Base-by-base conservation (phyloP, 2,329 filamentous ascomycete genomes). In the Aspergillus carbonarius region DNA sequence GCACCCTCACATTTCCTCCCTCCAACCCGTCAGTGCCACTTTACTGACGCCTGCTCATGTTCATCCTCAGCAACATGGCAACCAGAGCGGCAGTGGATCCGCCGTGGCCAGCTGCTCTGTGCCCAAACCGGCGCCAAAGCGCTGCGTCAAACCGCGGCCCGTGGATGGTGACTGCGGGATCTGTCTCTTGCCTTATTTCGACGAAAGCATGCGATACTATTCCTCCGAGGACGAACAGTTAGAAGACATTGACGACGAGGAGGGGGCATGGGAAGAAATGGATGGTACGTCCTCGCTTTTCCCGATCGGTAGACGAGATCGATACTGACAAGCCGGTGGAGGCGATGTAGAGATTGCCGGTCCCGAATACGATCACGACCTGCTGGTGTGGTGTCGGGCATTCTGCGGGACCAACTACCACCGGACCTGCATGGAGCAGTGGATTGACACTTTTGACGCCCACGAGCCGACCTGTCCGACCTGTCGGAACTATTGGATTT, bases 341-440 rank as follows among this genome's bases (percentile, higher is more conserved):
- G 23, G 17, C 27, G 42, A 27, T 20, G 20, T 17, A 13, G 42
- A 47, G 4, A 7, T 48, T 5, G 25, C 44, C 44, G 23, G 23
- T 0, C 44, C 23, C 5, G 44, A 47, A 30, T 53, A 57, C 30
- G 54, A 59, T 27, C 17, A 37, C 18, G 12, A 23, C 8, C 18
- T 30, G 18, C 23, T 61, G 18, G 50, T 55, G 8, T 65, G 64
- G 64, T 66, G 64, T 51, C 42, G 23, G 7, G 48, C 32, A 5
- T 40, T 40, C n/a, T 66, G 64, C 51, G 63, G 63, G n/a, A 57
- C 42, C 18, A 64, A 64, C 44, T 65, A 55, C 42, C 64, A 66
- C 54, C 25, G 39, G 17, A n/a, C 37, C 5, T 66, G 64, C 40
- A 42, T 66, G 9, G 23, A 54, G 1, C 18, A 30, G 13, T 66